A percentile compares a stretch with the other conserved stretches of the same genome.
Evolutionary conservation across 331 rosid genomes (phyloP).

Genomic region (Spiraea crenata): DNA sequence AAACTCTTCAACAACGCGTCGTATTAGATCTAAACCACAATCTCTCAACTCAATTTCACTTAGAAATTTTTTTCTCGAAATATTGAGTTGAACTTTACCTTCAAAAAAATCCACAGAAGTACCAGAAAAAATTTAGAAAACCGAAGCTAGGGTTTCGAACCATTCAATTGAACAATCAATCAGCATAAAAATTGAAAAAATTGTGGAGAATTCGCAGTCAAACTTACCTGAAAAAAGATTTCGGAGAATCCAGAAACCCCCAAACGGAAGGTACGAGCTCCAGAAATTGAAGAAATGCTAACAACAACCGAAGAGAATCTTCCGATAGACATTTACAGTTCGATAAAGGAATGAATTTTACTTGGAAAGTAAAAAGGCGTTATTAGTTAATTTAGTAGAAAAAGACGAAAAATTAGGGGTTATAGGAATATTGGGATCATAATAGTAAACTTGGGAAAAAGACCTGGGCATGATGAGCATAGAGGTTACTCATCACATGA

Average conservation of each 20-base stretch:
- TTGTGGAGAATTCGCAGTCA: not conserved
- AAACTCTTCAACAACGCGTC: not conserved
- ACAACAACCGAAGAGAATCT: constrained; percentile 41
- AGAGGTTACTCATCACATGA: constrained; percentile 5
- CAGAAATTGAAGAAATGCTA: constrained; percentile 15
- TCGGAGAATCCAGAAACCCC: constrained; percentile 21
- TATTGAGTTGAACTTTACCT: not conserved
- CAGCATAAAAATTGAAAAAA: constrained; percentile 2
- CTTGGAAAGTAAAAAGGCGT: not conserved
- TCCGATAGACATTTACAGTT: constrained; percentile 50
- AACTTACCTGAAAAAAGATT: constrained; percentile 28
- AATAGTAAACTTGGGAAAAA: not conserved
- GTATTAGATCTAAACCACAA: constrained; percentile 21
- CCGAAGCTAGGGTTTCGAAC: constrained; percentile 25
- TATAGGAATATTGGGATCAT: not conserved
- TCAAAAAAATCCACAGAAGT: not conserved
- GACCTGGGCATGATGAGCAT: constrained; percentile 7
- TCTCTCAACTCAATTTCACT: not conserved
- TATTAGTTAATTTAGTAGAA: constrained; percentile 12
- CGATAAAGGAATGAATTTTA: constrained; percentile 33
- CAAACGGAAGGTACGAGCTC: constrained; percentile 16
- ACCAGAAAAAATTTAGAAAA: not conserved
- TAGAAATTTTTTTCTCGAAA: not conserved
- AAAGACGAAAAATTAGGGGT: not conserved
- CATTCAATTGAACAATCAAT: constrained; percentile 1